Evolutionary conservation across 164 flowering plant species (phyloP), one percentile per base, ranked within the genome.

Genomic region (Vitis vinifera): DNA sequence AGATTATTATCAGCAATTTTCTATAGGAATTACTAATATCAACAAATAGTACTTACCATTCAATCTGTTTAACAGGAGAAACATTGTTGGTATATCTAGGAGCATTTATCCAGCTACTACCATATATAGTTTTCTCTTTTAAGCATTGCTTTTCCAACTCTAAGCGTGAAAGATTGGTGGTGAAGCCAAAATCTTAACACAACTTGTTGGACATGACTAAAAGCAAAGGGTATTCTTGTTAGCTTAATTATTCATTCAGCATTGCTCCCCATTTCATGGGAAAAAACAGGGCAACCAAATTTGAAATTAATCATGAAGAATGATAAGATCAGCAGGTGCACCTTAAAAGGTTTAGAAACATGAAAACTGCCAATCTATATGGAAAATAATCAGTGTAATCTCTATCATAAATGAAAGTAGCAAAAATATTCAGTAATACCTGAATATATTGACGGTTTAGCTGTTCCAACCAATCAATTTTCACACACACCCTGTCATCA

Each of bases 401-500:
- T 16, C 19, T 23, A 27, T 14, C 2, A 49, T 12, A 56, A 2
- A 49, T 47, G 10, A 7, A 71, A 11, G 55, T 44, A 53, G 4
- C 31, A 30, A 66, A 27, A 48, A 23, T 31, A 57, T 50, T 10
- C 12, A 66, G 37, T 59, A 8, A 30, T 79, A 96, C 99, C 98
- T 96, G 99, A 82, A 91, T 72, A 76, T 93, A 93, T 9, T 75
- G 82, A 16, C 98, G 97, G 55, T 89, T 87, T 23, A 96, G 80
- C 70, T 96, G 99, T 65, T 90, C 98, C 19, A 96, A 81, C 97
- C 95, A 88, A 81, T 96, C 99, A 75, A 92, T 87, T 78, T 96
- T 96, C 76, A 96, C 91, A 68, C 81, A 81, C 49, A 92, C 95
- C 74, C 71, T 89, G 68, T 88, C 93, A 82, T 89, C 85, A 63